These are phyloP conservation scores for Trametes sanguinea DNA, from an alignment of 768 basidiomycete genomes.

Conservation along the genomic window DNA sequence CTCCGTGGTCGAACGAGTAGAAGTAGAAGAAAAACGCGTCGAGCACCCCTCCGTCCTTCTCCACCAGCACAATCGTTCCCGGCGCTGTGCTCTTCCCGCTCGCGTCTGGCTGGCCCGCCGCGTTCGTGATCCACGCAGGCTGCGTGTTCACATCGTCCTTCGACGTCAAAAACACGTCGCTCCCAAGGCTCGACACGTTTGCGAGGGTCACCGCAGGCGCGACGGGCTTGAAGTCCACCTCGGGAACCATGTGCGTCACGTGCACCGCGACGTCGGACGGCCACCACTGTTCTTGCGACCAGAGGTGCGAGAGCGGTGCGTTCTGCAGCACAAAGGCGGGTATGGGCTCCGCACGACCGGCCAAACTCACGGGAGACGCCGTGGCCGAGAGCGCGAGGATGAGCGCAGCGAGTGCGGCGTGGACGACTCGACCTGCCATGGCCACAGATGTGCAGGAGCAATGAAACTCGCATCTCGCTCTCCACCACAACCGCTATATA, in stretches of 20 bases:
- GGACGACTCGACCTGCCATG: too few relatives aligned
- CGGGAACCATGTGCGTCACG: slow-evolving; percentile 27
- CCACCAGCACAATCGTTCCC: slow-evolving; percentile 34
- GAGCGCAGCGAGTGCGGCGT: not conserved
- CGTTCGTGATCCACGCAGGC: slow-evolving; percentile 24
- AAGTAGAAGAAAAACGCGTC: slow-evolving; percentile 40
- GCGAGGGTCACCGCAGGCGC: slow-evolving; percentile 24
- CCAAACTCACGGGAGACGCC: slow-evolving; percentile 1
- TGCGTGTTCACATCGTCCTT: slow-evolving; percentile 25
- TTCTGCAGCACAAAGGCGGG: slow-evolving; percentile 29
- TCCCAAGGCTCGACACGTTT: slow-evolving; percentile 19
- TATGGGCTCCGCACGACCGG: slow-evolving; percentile 15
- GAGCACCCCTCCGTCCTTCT: slow-evolving; percentile 31
- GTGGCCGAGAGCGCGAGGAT: slow-evolving; percentile 5
- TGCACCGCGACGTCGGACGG: slow-evolving; percentile 30
- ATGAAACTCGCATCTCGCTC: too few relatives aligned
- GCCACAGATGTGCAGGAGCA: too few relatives aligned
- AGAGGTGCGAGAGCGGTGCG: slow-evolving; percentile 32
- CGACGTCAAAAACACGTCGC: slow-evolving; percentile 26
- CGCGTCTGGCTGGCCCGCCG: slow-evolving; percentile 27
- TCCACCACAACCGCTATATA: too few relatives aligned
- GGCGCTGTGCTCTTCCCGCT: slow-evolving; percentile 30
- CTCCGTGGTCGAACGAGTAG: slow-evolving; percentile 34
- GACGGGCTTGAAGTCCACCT: slow-evolving; percentile 21
- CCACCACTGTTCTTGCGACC: slow-evolving; percentile 28